Base-by-base conservation (phyloP, 495 filamentous ascomycete species). In the Lepraria neglecta region DNA sequence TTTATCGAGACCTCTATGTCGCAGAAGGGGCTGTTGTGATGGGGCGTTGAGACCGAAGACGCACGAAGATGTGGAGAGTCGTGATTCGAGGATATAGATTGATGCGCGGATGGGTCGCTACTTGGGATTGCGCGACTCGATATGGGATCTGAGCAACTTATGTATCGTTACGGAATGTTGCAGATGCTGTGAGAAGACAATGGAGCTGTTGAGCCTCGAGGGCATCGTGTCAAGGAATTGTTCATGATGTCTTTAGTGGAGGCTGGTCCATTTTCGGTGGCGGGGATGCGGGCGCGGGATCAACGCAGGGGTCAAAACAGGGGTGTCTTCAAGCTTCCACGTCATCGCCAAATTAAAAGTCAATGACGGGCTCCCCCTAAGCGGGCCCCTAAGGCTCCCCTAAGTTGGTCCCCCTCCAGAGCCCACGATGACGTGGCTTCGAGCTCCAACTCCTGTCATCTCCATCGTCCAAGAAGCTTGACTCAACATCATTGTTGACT, bases 281-380 rank as follows among this genome's bases (percentile, higher is more conserved):
- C 56, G 44, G 56, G 45, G 56, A 46, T 40, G 56, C 45, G 44
- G 56, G 43, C 35, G 35, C 35, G 35, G 35, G 35, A 38, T 38
- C 35, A 6, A 38, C 7, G 1, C 35, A 38, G 7, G 35, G 35
- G 35, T 38, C 35, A 10, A 7, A 7, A 10, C 12, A 38, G 9
- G 35, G 35, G 35, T 38, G 12, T 38, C 24, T 38, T 38, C 35
- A 38, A 7, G 35, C 35, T 38, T 38, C 33, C n/a, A n/a, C n/a
- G n/a, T n/a, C n/a, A n/a, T n/a, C n/a, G n/a, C n/a, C n/a, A n/a
- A n/a, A n/a, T n/a, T n/a, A n/a, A n/a, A n/a, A n/a, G n/a, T n/a
- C n/a, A n/a, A n/a, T n/a, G n/a, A n/a, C n/a, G n/a, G n/a, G n/a
- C n/a, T n/a, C n/a, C n/a, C n/a, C n/a, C n/a, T n/a, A n/a, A n/a